Base-by-base conservation (phyloP, 192 early-diverging fungal genomes). In the Backusella mclennaniae region DNA sequence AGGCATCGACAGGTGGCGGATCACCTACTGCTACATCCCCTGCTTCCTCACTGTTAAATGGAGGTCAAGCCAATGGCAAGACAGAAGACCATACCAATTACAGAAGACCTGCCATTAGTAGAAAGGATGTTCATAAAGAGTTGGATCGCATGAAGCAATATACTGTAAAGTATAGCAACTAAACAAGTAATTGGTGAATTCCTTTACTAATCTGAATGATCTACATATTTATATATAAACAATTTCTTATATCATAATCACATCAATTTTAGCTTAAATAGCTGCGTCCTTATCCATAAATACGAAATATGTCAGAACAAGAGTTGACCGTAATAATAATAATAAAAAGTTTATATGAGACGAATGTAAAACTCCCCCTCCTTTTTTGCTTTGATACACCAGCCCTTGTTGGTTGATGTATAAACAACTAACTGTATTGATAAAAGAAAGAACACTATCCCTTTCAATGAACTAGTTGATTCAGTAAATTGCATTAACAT, bases 81-180 rank as follows among this genome's bases (percentile, higher is more conserved):
- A 69, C 69, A 31, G 77, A 77, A 3, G 76, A 78, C 1, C 56
- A 63, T 29, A n/a, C 53, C 6, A 38, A 52, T 59, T 49, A 53
- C n/a, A 31, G 76, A 70, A 42, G 69, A 53, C 12, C 80, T 12
- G 31, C 69, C 8, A 74, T 82, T 31, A 74, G 49, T 63, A 63
- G 80, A 78, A 82, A 82, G 44, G 80, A 82, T 12, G 80, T 82
- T 33, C 68, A 77, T 33, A 78, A 82, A 59, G 76, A 82, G 66
- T 23, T 82, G 73, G 73, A 82, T 53, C 76, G 76, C 26, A 77
- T 82, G 76, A 67, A 73, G 21, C 76, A 77, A 56, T 73, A 44
- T 76, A 71, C 69, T 36, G 41, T 42, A 33, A 71, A 39, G 38
- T 39, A 39, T 11, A 39, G 70, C 23, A 71, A 71, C 46, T 71